Evolutionary conservation across 2,329 filamentous ascomycete species (phyloP).

Genomic region (Arthrocladium fulminans): DNA sequence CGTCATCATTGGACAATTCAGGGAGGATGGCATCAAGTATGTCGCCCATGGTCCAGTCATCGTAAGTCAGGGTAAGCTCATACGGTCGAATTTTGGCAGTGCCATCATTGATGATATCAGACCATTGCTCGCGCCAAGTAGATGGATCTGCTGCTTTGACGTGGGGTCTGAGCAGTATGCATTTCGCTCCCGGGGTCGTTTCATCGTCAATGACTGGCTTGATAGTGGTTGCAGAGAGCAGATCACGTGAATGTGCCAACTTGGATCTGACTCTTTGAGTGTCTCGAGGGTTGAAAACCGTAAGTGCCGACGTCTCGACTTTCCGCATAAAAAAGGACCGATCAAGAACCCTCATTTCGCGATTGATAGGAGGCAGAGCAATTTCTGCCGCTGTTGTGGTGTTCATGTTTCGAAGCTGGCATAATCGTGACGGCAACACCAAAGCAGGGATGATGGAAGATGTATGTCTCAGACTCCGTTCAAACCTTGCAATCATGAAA

Average conservation of each 20-base stretch:
- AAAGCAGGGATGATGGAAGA: too few relatives aligned
- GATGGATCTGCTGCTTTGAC: conserved; percentile 44
- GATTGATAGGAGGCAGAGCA: conserved; percentile 74
- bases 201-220: conserved; percentile 50
- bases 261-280: conserved; percentile 63
- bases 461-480: neutral
- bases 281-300: conserved; percentile 63
- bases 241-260: conserved; percentile 56
- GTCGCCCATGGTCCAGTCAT: conserved; percentile 79
- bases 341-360: conserved; percentile 71
- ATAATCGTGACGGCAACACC: neutral
- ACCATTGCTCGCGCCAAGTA: conserved; percentile 67
- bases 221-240: conserved; percentile 56
- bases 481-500: neutral
- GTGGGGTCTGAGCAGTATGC: conserved; percentile 31
- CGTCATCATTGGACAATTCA: conserved; percentile 55
- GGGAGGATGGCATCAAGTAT: conserved; percentile 76
- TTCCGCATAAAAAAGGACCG: conserved; percentile 71
- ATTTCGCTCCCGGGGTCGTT: conserved; percentile 27
- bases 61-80: conserved; percentile 67
- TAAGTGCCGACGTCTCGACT: conserved; percentile 67
- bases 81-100: conserved; percentile 67
- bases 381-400: conserved; percentile 32
- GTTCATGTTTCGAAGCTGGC: conserved; percentile 16
- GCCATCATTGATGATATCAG: conserved; percentile 57